Conservation (phyloP, 768 basidiomycete genomes). For the Sistotremastrum niveocremeum region DNA sequence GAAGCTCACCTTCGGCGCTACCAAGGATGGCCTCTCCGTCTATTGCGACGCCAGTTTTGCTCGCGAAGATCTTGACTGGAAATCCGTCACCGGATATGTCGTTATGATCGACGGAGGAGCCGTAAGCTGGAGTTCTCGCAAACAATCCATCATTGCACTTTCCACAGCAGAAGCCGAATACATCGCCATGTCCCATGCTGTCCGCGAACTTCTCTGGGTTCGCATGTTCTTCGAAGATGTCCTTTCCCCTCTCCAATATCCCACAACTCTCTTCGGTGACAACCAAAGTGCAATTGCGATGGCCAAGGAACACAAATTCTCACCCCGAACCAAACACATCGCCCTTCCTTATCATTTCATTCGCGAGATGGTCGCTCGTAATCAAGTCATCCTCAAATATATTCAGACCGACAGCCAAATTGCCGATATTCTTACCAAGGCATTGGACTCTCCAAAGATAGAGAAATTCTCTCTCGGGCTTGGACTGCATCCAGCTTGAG, state of each 20-base stretch:
- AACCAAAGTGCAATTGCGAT: slow-evolving; percentile 20
- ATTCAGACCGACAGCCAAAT: slow-evolving; percentile 10
- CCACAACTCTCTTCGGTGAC: slow-evolving; percentile 11
- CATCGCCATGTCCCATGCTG: slow-evolving; percentile 20
- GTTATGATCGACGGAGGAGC: slow-evolving; percentile 21
- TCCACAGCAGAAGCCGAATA: slow-evolving; percentile 34
- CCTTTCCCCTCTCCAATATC: not conserved
- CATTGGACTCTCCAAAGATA: no score
- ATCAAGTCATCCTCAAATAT: slow-evolving; percentile 8
- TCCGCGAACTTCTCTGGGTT: slow-evolving; percentile 25
- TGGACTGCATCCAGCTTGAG: no score
- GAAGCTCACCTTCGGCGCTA: no score
- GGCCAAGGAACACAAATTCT: slow-evolving; percentile 15
- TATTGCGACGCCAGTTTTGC: no score
- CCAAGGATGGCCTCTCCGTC: no score
- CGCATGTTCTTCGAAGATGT: slow-evolving; percentile 10
- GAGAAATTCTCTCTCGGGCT: no score
- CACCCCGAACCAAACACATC: slow-evolving; percentile 25
- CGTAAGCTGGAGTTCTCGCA: slow-evolving; percentile 26
- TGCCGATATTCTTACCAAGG: slow-evolving; percentile 13
- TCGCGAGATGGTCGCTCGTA: slow-evolving; percentile 13
- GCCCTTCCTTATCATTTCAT: slow-evolving; percentile 23
- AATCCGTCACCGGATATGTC: slow-evolving; percentile 18
- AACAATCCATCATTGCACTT: slow-evolving; percentile 24
- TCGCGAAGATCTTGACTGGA: slow-evolving; percentile 9